Conservation (phyloP, 2,329 filamentous ascomycete species). For the Calonectria leucothoes region DNA sequence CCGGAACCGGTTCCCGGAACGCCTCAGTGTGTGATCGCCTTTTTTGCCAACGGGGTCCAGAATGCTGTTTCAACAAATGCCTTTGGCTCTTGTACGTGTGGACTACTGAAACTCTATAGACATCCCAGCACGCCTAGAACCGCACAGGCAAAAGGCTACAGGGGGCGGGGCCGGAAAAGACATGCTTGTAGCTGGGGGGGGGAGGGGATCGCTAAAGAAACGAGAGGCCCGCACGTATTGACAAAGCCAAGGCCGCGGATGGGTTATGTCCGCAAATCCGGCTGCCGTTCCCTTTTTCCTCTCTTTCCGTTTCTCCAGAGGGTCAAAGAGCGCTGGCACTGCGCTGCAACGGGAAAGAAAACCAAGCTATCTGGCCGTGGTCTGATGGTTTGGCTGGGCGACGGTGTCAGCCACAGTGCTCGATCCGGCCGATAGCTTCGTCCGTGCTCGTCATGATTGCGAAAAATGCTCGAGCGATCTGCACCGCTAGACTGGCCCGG, state of each 20-base stretch:
- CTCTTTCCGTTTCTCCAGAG: no score
- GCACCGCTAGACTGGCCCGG: neutral
- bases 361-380: neutral
- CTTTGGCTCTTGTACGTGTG: neutral
- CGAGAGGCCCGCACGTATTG: neutral
- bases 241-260: neutral
- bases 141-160: neutral
- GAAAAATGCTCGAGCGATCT: neutral
- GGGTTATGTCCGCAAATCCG: neutral
- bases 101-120: neutral
- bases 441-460: neutral
- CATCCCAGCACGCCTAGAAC: neutral
- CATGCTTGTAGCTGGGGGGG: neutral
- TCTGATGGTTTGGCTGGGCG: neutral
- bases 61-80: neutral
- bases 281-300: neutral
- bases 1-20: neutral
- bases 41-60: neutral
- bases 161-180: neutral
- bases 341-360: neutral
- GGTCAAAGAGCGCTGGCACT: neutral
- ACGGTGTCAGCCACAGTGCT: neutral
- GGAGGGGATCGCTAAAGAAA: neutral
- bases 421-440: neutral
- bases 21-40: neutral